phyloP scores from a whole-genome alignment of 2,329 filamentous ascomycete genomes.

The Lasiodiplodia gonubiensis region DNA sequence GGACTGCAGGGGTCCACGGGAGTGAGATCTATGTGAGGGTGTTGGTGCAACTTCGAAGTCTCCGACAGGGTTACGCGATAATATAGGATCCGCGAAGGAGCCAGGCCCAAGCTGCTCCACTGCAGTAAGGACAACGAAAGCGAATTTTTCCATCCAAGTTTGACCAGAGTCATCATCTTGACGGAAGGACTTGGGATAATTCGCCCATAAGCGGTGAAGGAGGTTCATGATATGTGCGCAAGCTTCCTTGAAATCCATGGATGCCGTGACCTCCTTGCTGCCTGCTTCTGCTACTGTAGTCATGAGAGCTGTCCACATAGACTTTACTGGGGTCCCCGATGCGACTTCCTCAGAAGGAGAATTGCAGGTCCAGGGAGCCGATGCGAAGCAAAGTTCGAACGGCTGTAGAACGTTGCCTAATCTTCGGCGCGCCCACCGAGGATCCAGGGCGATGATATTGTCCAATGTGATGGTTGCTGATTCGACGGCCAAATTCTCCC shows the following conservation, averaged over 20 bases:
- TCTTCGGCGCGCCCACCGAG: constrained; percentile 84
- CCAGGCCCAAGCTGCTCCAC: constrained; percentile 57
- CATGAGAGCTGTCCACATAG: constrained; percentile 67
- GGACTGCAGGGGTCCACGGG: constrained; percentile 57
- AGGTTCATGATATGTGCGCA: constrained; percentile 74
- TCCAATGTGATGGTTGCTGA: constrained; percentile 60
- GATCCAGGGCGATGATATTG: constrained; percentile 84
- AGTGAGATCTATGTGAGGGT: constrained; percentile 65
- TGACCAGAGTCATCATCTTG: constrained; percentile 41
- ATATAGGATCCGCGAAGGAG: constrained; percentile 57
- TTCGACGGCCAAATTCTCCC: constrained; percentile 68
- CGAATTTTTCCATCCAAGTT: constrained; percentile 57
- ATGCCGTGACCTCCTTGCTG: constrained; percentile 87
- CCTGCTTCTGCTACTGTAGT: constrained; percentile 70
- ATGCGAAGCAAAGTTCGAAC: constrained; percentile 60
- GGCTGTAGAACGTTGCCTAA: constrained; percentile 68
- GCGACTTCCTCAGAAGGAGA: not conserved
- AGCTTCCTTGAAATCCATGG: constrained; percentile 80
- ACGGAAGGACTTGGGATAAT: constrained; percentile 50
- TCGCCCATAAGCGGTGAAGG: constrained; percentile 72
- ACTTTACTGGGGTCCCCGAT: constrained; percentile 35
- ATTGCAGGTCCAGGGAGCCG: constrained; percentile 52
- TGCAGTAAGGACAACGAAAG: constrained; percentile 58
- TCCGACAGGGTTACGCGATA: constrained; percentile 60
- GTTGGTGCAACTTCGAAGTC: constrained; percentile 68